A percentile compares a stretch with the other conserved stretches of the same genome.
phyloP scores from a whole-genome alignment of 345 rosid species.

The Eucalyptus cladocalyx region DNA sequence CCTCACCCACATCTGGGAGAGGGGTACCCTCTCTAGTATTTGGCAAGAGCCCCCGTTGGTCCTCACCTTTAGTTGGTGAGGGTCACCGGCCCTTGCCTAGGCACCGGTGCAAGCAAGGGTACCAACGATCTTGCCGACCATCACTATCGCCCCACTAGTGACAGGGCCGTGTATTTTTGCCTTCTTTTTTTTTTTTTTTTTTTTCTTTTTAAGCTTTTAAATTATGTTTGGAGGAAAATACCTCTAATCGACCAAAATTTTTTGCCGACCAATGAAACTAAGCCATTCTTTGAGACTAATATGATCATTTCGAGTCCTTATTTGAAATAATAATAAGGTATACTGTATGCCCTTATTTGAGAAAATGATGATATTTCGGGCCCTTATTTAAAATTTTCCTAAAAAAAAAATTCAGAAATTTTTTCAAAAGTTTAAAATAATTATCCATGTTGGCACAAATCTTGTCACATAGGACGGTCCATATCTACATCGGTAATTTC shows the following conservation, averaged over 20 bases:
- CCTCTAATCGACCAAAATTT: rapidly evolving
- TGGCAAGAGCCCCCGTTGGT: rapidly evolving
- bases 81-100: rapidly evolving
- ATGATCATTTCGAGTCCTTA: rapidly evolving
- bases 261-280: rapidly evolving
- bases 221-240: no score
- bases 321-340: no score
- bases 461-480: rapidly evolving
- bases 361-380: rapidly evolving
- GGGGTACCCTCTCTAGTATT: no score
- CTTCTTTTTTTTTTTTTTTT: rapidly evolving
- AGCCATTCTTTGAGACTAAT: no score
- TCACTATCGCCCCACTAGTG: rapidly evolving
- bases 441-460: background rate
- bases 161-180: rapidly evolving
- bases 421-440: no score
- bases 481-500: rapidly evolving
- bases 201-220: no score
- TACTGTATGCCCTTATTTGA: rapidly evolving
- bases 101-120: rapidly evolving
- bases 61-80: no score
- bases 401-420: rapidly evolving
- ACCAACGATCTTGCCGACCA: rapidly evolving
- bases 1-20: rapidly evolving
- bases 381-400: rapidly evolving